Conservation (phyloP, 768 basidiomycete genomes). For the Tricholoma matsutake region DNA sequence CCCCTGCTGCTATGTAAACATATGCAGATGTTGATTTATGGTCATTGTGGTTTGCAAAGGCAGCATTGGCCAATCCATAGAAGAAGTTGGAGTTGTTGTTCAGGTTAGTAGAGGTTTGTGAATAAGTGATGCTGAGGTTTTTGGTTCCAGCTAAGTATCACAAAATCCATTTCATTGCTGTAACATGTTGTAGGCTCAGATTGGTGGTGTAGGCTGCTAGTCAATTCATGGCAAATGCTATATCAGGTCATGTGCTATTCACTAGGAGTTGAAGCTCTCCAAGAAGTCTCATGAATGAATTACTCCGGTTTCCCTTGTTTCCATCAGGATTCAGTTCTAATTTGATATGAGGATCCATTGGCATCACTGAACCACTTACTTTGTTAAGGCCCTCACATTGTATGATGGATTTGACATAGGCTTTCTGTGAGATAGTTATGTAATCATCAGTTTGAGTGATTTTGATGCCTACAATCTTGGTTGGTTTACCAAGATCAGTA, state of each 20-base stretch:
- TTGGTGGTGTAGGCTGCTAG: not conserved
- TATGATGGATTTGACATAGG: not conserved
- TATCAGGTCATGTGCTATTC: not conserved
- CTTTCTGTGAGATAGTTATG: not conserved
- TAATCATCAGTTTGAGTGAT: not conserved
- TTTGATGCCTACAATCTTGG: not conserved
- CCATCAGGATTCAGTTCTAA: not conserved
- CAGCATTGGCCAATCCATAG: not conserved
- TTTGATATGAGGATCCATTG: too few relatives aligned
- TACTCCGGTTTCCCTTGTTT: not conserved
- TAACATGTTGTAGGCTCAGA: not conserved
- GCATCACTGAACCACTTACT: not conserved
- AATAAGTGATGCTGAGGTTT: not conserved
- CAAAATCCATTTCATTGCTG: not conserved
- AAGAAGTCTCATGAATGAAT: not conserved
- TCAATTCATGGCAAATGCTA: not conserved
- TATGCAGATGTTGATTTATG: too few relatives aligned
- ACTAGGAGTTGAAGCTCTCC: not conserved
- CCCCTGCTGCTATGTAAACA: too few relatives aligned
- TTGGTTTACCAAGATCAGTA: not conserved
- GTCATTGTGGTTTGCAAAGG: not conserved
- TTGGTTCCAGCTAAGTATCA: slow-evolving; percentile 1
- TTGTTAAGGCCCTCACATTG: not conserved
- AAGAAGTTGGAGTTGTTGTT: not conserved
- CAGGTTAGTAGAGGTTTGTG: not conserved